phyloP scores from a whole-genome alignment of 345 rosid genomes.

The Melaleuca quinquenervia region DNA sequence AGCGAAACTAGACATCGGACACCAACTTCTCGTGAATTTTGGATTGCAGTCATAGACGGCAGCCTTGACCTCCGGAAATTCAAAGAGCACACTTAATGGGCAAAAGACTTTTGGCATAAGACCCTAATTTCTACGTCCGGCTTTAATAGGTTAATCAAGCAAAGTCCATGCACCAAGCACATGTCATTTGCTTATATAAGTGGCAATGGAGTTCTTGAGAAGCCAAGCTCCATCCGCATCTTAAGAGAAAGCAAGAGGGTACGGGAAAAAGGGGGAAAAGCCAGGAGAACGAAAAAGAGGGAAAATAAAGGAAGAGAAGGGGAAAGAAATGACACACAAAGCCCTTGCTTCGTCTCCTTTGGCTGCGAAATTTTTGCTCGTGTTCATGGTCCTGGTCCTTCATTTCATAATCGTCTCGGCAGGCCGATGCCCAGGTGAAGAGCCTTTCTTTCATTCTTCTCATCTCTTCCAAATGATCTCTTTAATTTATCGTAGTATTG shows the following conservation, averaged over 20 bases:
- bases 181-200: background rate
- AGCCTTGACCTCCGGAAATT: background rate
- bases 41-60: background rate
- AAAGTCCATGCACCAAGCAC: background rate
- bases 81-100: background rate
- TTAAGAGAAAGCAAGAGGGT: background rate
- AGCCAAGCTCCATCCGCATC: background rate
- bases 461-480: too few relatives aligned
- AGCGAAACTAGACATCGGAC: background rate
- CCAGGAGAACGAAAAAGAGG: background rate
- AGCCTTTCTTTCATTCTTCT: background rate
- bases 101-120: background rate
- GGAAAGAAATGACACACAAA: background rate
- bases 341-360: background rate
- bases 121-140: background rate
- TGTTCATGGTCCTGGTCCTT: background rate
- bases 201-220: background rate
- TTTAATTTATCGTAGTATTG: background rate
- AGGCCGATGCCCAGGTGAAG: background rate
- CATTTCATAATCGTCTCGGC: background rate
- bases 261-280: background rate
- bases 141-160: background rate
- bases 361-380: background rate
- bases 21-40: background rate
- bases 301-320: background rate